These are phyloP conservation scores for Begonia fuchsioides DNA, from an alignment of 306 rosid genomes.

Conservation along the genomic window DNA sequence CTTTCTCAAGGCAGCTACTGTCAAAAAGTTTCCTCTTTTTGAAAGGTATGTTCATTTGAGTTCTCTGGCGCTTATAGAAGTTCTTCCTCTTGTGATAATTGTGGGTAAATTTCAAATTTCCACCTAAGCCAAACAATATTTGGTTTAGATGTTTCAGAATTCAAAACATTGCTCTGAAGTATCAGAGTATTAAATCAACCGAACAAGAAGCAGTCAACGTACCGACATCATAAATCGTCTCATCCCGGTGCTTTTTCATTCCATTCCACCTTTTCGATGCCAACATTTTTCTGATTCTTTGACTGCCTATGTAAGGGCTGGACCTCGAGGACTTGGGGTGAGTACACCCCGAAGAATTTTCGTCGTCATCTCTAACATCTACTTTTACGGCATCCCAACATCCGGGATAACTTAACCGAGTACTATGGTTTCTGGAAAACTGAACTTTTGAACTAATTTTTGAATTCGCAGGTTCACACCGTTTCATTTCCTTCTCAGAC, in stretches of 20 bases:
- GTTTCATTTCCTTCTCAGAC: conserved; percentile 25
- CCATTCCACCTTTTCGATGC: conserved; percentile 62
- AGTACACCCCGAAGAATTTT: conserved; percentile 45
- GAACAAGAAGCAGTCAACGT: conserved; percentile 7
- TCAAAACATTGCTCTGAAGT: conserved; percentile 13
- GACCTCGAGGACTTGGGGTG: conserved; percentile 45
- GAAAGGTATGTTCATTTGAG: conserved; percentile 25
- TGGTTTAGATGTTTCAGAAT: conserved; percentile 34
- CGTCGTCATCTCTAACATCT: conserved; percentile 96
- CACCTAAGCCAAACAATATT: conserved; percentile 26
- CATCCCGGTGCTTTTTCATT: conserved; percentile 75
- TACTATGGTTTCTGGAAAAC: conserved; percentile 25
- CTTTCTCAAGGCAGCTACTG: conserved; percentile 42
- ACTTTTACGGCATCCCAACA: conserved; percentile 24
- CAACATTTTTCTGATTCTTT: conserved; percentile 52
- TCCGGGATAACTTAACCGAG: conserved; percentile 24
- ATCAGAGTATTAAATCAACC: no score
- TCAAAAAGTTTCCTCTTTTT: conserved; percentile 57
- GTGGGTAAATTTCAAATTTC: conserved; percentile 25
- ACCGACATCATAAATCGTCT: conserved; percentile 53
- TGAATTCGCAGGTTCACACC: conserved; percentile 11
- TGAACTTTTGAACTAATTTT: no score
- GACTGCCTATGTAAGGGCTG: conserved; percentile 31
- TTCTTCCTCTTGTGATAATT: conserved; percentile 54
- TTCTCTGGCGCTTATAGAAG: conserved; percentile 29